A percentile compares a stretch with the other conserved stretches of the same genome.
Evolutionary conservation across 2,329 filamentous ascomycete species (phyloP).

Genomic region (Nemania sp.): DNA sequence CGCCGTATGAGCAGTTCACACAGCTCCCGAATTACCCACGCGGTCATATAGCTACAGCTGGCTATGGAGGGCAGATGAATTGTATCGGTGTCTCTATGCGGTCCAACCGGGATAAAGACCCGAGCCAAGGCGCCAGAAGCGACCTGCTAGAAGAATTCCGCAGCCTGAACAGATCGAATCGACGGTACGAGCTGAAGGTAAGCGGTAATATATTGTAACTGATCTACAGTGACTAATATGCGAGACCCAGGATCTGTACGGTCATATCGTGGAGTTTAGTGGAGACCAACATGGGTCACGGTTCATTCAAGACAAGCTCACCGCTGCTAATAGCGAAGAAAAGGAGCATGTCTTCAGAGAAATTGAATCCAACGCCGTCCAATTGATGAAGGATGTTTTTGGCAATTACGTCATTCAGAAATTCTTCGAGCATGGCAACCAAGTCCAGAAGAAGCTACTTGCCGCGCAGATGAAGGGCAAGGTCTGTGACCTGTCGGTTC

Average conservation of each 20-base stretch:
- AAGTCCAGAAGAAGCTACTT: conserved; percentile 86
- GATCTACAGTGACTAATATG: conserved; percentile 20
- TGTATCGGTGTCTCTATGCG: conserved; percentile 39
- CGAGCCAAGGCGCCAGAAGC: conserved; percentile 67
- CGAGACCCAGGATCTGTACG: conserved; percentile 71
- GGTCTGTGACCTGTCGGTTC: conserved; percentile 75
- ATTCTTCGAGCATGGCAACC: conserved; percentile 93
- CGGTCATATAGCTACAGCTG: conserved; percentile 39
- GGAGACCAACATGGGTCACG: conserved; percentile 95
- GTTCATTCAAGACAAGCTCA: conserved; percentile 92
- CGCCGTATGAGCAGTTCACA: conserved; percentile 43
- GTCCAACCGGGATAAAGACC: conserved; percentile 59
- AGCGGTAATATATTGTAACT: conserved; percentile 10
- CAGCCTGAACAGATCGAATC: conserved; percentile 69
- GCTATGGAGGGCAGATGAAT: conserved; percentile 40
- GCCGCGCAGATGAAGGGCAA: conserved; percentile 87
- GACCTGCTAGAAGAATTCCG: conserved; percentile 79
- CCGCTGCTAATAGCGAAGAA: conserved; percentile 91
- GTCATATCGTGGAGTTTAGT: conserved; percentile 88
- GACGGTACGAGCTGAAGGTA: conserved; percentile 78
- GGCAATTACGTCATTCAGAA: conserved; percentile 99
- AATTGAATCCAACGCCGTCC: conserved; percentile 79
- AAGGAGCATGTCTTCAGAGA: conserved; percentile 90
- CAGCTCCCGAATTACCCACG: conserved; percentile 42
- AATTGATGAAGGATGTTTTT: conserved; percentile 94